phyloP scores from a whole-genome alignment of 2,329 filamentous ascomycete genomes.

The Sarocladium brachiariae region DNA sequence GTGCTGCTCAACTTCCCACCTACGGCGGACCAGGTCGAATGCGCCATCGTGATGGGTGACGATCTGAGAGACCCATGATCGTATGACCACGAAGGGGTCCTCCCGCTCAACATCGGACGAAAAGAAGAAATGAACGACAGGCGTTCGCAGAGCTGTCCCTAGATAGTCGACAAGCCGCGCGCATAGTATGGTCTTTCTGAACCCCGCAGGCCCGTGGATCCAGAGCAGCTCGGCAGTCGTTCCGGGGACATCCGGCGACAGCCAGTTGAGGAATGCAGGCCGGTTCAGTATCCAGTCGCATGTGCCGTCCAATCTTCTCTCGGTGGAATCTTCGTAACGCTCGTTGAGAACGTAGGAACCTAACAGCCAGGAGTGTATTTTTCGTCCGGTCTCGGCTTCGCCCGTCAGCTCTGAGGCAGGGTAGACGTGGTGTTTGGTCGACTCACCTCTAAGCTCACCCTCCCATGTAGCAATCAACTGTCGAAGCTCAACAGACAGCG shows the following conservation, averaged over 20 bases:
- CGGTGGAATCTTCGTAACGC: slow-evolving; percentile 16
- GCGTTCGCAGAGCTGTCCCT: rapidly evolving
- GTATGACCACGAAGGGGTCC: slow-evolving; percentile 19
- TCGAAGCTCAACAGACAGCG: no score
- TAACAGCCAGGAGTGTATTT: slow-evolving; percentile 15
- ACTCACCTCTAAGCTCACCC: no score
- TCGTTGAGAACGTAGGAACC: slow-evolving; percentile 11
- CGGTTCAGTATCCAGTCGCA: slow-evolving; percentile 22
- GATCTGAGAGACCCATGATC: slow-evolving; percentile 25
- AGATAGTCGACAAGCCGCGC: slow-evolving; percentile 22
- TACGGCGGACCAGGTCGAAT: slow-evolving; percentile 12
- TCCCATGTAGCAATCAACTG: no score
- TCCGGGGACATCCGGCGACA: slow-evolving; percentile 7
- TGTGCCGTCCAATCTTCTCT: slow-evolving; percentile 16
- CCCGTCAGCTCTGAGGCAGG: not conserved
- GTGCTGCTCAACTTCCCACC: not conserved
- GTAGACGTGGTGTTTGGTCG: no score
- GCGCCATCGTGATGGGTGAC: slow-evolving; percentile 9
- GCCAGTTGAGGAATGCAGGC: slow-evolving; percentile 15
- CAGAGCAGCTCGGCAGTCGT: slow-evolving; percentile 19
- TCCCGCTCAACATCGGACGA: slow-evolving; percentile 19
- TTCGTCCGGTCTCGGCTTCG: slow-evolving; percentile 8
- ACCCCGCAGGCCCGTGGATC: slow-evolving; percentile 23
- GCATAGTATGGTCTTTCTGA: slow-evolving; percentile 27
- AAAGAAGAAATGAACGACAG: slow-evolving; percentile 26